Conservation (phyloP, 192 early-diverging fungal genomes). For the Backusella australiensis region DNA sequence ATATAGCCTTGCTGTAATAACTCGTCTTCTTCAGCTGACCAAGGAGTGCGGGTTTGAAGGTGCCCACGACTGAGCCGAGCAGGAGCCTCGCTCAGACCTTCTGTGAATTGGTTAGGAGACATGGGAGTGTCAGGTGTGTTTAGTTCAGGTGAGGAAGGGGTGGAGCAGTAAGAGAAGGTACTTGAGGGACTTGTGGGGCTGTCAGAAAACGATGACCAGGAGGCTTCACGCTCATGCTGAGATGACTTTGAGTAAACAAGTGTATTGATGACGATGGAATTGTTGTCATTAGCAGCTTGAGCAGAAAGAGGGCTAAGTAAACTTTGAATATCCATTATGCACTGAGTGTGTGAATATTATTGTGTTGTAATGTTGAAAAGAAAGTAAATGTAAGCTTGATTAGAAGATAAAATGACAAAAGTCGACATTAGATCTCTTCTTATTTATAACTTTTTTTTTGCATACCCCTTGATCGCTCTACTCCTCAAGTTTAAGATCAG, state of each 20-base stretch:
- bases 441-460: constrained; percentile 6
- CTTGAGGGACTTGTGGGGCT: constrained; percentile 1
- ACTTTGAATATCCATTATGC: constrained; percentile 17
- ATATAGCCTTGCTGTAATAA: constrained; percentile 24
- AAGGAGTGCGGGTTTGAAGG: constrained; percentile 20
- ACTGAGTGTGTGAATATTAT: neutral
- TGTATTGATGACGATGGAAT: neutral
- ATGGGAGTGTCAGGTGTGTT: neutral
- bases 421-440: neutral
- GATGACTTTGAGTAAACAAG: neutral
- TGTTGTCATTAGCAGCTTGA: neutral
- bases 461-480: neutral
- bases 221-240: neutral
- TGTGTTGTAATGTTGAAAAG: neutral
- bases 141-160: neutral
- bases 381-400: constrained; percentile 5
- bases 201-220: constrained; percentile 12
- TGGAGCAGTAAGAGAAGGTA: neutral
- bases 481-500: constrained; percentile 9
- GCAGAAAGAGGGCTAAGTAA: neutral
- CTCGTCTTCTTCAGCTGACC: constrained; percentile 23
- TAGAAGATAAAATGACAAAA: neutral
- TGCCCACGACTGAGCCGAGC: neutral
- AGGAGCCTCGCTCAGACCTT: neutral
- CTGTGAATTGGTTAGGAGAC: neutral